Base-by-base conservation (phyloP, 2,329 filamentous ascomycete species). In the Penicillium sp. region DNA sequence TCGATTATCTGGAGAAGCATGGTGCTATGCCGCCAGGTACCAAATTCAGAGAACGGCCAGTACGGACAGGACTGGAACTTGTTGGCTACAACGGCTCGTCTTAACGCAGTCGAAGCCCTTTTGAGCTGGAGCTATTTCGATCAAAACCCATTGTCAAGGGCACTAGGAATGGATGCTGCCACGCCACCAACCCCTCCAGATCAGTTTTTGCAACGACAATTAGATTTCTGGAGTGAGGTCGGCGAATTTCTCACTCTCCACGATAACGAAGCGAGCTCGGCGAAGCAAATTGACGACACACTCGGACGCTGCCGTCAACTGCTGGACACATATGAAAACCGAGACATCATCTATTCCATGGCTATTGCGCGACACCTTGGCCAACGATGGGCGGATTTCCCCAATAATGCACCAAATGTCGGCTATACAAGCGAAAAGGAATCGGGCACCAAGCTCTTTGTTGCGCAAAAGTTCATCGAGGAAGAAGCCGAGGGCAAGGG, bases 301-400 rank as follows among this genome's bases (percentile, higher is more conserved):
- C 76, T 96, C 24, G 72, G 72, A 4, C 80, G 80, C 45, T 83
- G 91, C 70, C 85, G 90, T 26, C 81, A 81, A 49, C 79, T 93
- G 18, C 80, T 96, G 10, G 88, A 91, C 60, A 88, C 88, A 41
- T 83, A 87, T 20, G 92, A 97, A 74, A 94, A 93, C 64, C 85
- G 92, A 46, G 91, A 97, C 68, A 87, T 96, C 15, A 83, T 97
- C 50, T 96, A 96, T 73, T 94, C 90, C 0, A 87, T 96, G 59
- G 90, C 89, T 7, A 84, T 96, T 49, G 85, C 89, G 13, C 85
- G 91, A 21, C 85, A 92, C 56, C 79, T 91, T 43, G 86, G 88
- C 39, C 84, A 85, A 26, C 83, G 85, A 39, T 84, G 81, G 64
- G 81, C 82, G 12, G 76, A 84, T 9, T 82, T 80, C 58, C 83